Evolutionary conservation across 164 flowering plant species (phyloP), one percentile per base, ranked within the genome.

Genomic region (Vitis rupestris): DNA sequence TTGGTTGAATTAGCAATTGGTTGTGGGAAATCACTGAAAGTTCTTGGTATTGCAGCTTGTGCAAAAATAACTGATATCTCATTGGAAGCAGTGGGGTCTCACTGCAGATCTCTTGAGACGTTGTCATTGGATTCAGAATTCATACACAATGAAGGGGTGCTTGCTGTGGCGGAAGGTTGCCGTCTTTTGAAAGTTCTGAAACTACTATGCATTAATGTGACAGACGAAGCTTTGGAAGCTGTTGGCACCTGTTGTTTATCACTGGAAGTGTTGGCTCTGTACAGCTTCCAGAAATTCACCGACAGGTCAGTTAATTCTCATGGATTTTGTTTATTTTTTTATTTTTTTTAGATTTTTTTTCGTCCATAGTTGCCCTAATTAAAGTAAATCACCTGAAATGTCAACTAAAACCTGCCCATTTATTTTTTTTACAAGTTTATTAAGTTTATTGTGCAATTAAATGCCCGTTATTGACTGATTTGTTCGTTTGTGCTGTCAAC

Each of bases 201-300:
- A 82, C 78, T 94, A 44, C 97, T 88, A 54, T 91, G 94, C 70
- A 69, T 83, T 64, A 89, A 88, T 82, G 90, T 88, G 44, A 89
- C 97, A 15, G 97, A 94, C 74, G 91, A 84, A 70, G 89, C 95
- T 74, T 71, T 94, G 81, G 71, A 60, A 67, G 87, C 91, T 66
- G 89, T 92, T 55, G 97, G 93, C 49, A 66, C 74, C 8, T 78
- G 65, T 70, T 90, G 94, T 78, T 64, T 51, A 30, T 84, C 84
- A 10, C 65, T 94, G 80, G 99, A 90, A 76, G 61, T 81, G 65
- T 72, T 94, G 82, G 91, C 97, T 70, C 75, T 94, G 30, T 79
- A 79, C 80, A 88, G 94, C 57, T 91, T 89, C 75, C 97, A 90
- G 78, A 87, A 76, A 76, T 88, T 92, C 71, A 94, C 99, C 15